Conservation (phyloP, 2,329 filamentous ascomycete genomes). For the Penicillium hesseltinei region DNA sequence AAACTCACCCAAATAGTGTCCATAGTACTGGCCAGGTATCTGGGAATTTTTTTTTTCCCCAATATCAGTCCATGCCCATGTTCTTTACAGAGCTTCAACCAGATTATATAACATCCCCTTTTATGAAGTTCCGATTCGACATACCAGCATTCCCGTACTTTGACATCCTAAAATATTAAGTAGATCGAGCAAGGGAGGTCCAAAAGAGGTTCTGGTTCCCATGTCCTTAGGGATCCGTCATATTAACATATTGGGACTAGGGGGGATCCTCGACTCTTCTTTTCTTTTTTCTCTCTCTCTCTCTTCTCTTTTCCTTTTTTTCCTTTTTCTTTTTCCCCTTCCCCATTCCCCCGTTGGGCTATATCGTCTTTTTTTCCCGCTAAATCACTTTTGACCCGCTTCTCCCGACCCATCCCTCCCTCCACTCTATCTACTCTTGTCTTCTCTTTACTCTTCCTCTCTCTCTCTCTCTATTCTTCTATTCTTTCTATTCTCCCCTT, state of each 20-base stretch:
- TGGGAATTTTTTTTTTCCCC: background rate
- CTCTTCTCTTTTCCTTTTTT: constrained; percentile 11
- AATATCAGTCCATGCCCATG: background rate
- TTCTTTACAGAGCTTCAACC: background rate
- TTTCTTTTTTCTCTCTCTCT: constrained; percentile 19
- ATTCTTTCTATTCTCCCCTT: background rate
- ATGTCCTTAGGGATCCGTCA: constrained; percentile 37
- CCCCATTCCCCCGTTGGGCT: constrained; percentile 5
- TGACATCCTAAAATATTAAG: background rate
- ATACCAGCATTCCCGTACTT: constrained; percentile 4
- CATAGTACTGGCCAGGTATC: constrained; percentile 1
- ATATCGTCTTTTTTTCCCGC: constrained; percentile 9
- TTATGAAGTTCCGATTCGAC: background rate
- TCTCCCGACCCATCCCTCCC: constrained; percentile 14
- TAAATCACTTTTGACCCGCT: constrained; percentile 9
- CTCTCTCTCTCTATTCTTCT: constrained; percentile 3
- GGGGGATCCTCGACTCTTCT: constrained; percentile 35
- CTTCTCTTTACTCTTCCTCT: constrained; percentile 1
- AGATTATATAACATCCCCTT: background rate
- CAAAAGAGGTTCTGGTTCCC: constrained; percentile 4
- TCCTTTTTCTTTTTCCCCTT: constrained; percentile 13
- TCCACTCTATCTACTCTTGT: constrained; percentile 15
- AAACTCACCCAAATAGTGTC: background rate
- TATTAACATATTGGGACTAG: constrained; percentile 44
- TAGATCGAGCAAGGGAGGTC: constrained; percentile 14